Conservation (phyloP, 257 asterid species). For the Nicotiana otophora region DNA sequence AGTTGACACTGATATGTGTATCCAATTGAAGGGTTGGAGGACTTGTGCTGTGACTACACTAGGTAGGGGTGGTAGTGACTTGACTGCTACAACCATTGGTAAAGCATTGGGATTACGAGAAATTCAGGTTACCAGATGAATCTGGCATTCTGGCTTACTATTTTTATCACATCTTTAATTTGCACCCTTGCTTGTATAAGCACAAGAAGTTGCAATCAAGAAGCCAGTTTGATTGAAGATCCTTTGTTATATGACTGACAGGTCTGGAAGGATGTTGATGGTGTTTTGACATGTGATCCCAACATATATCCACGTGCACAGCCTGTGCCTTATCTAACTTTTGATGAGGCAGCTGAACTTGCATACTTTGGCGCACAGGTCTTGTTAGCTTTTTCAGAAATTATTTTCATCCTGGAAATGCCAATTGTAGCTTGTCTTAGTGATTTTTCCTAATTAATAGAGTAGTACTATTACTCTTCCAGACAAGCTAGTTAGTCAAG, state of each 20-base stretch:
- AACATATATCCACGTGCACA: constrained; percentile 55
- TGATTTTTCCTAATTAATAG: not conserved
- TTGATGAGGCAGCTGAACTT: constrained; percentile 98
- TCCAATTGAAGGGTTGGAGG: constrained; percentile 58
- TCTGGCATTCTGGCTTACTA: not conserved
- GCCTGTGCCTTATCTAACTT: constrained; percentile 86
- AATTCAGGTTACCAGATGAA: constrained; percentile 51
- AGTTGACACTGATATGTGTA: not conserved
- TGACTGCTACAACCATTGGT: constrained; percentile 92
- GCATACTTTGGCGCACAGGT: constrained; percentile 93
- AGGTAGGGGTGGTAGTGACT: constrained; percentile 96
- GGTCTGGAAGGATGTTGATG: constrained; percentile 99
- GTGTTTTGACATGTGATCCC: constrained; percentile 97
- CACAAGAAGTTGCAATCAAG: not conserved
- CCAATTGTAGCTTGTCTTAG: not conserved
- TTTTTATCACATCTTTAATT: not conserved
- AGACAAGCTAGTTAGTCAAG: not conserved
- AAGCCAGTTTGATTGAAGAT: not conserved
- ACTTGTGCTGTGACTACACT: constrained; percentile 78
- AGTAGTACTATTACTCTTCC: not conserved
- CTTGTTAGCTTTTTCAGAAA: not conserved
- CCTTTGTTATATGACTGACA: constrained; percentile 17
- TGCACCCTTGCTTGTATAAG: not conserved
- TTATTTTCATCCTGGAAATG: constrained; percentile 2
- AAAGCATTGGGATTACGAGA: constrained; percentile 80